phyloP scores from a whole-genome alignment of 148 eudicot genomes.

The Chenopodium suecicum region DNA sequence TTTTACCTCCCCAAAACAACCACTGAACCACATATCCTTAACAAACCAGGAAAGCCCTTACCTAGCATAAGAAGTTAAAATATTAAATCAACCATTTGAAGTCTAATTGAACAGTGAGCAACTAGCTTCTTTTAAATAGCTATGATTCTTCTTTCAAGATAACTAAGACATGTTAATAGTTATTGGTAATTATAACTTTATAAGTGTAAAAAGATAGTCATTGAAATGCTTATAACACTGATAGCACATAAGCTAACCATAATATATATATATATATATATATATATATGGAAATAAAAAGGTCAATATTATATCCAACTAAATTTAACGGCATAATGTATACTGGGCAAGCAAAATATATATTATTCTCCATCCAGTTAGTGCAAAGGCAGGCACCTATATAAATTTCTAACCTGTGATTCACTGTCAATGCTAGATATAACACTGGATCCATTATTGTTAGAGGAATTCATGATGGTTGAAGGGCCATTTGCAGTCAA shows the following conservation, averaged over 20 bases:
- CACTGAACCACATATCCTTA: background rate
- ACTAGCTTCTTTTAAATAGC: background rate
- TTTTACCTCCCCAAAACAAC: background rate
- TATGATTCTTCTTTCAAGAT: background rate
- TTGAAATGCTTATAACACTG: background rate
- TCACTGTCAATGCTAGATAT: slow-evolving; percentile 27
- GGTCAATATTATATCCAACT: background rate
- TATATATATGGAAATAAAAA: background rate
- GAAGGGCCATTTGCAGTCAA: slow-evolving; percentile 31
- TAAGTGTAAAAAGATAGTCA: background rate
- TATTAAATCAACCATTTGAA: background rate
- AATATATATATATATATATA: background rate
- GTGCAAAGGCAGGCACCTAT: background rate
- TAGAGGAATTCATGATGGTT: slow-evolving; percentile 26
- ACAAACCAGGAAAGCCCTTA: background rate
- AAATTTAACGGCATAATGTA: background rate
- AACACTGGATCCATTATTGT: slow-evolving; percentile 30
- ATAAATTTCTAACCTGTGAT: slow-evolving; percentile 26
- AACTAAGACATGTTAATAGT: background rate
- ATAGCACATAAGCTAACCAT: background rate
- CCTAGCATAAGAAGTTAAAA: background rate
- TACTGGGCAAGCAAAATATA: background rate
- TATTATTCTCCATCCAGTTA: background rate
- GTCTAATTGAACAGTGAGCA: background rate
- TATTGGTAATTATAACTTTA: background rate